Evolutionary conservation across 257 asterid species (phyloP).

Genomic region (Coffea canephora): DNA sequence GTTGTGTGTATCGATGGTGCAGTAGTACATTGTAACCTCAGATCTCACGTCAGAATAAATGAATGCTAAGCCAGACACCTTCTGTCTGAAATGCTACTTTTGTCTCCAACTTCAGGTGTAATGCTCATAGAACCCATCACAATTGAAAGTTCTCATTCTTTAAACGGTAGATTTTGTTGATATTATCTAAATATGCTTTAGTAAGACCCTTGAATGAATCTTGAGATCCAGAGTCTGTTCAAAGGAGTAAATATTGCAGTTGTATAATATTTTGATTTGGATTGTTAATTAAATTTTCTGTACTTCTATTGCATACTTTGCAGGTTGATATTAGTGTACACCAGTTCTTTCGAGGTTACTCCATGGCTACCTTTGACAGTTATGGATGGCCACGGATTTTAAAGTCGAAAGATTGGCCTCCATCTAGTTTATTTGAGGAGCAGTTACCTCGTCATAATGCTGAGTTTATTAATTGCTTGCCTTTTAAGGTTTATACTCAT

Average conservation of each 20-base stretch:
- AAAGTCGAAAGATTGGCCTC: conserved; percentile 94
- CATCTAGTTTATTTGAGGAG: conserved; percentile 70
- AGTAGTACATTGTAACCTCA: not conserved
- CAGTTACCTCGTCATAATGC: conserved; percentile 77
- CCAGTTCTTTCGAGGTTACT: conserved; percentile 66
- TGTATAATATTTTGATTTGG: conserved; percentile 21
- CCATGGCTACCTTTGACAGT: conserved; percentile 30
- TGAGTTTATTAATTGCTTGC: conserved; percentile 74
- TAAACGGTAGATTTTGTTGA: not conserved
- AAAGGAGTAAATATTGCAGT: not conserved
- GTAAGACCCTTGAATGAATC: not conserved
- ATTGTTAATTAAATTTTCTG: not conserved
- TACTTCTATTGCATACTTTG: not conserved
- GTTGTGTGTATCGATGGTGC: no score
- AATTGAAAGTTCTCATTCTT: not conserved
- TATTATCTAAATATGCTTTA: not conserved
- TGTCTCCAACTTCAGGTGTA: not conserved
- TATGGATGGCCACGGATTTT: conserved; percentile 66
- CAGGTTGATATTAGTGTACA: conserved; percentile 72
- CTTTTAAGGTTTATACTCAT: conserved; percentile 81
- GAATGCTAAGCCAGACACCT: not conserved
- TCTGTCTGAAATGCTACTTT: no score
- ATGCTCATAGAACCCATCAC: not conserved
- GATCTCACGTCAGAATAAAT: no score
- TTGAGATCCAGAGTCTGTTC: not conserved